A percentile compares a stretch with the other conserved stretches of the same genome.
These are phyloP conservation scores for Marchantia paleacea DNA, from an alignment of 225 moss, liverwort and hornwort species.

Conservation along the genomic window DNA sequence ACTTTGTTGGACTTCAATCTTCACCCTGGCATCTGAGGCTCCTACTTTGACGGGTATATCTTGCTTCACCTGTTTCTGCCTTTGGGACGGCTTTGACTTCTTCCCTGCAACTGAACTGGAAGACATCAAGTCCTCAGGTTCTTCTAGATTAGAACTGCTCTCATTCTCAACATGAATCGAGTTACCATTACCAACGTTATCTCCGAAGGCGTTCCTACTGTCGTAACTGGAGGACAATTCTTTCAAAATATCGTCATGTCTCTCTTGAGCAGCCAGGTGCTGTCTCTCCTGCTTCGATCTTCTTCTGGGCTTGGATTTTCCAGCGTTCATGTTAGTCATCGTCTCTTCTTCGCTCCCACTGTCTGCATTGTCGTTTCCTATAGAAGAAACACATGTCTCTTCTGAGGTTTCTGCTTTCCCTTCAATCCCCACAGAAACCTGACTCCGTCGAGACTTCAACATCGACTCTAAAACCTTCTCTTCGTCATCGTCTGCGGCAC, in stretches of 20 bases:
- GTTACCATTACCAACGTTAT: constrained; percentile 30
- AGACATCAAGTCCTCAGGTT: constrained; percentile 18
- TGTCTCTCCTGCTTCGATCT: constrained; percentile 68
- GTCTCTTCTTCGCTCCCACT: constrained; percentile 17
- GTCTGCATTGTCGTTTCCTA: neutral
- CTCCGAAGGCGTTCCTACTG: constrained; percentile 7
- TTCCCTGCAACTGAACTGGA: constrained; percentile 14
- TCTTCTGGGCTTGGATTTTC: constrained; percentile 55
- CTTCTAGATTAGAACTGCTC: constrained; percentile 3
- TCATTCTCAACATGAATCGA: constrained; percentile 18
- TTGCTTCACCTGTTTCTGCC: constrained; percentile 25
- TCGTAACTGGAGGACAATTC: constrained; percentile 25
- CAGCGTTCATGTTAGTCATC: neutral
- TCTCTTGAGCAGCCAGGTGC: constrained; percentile 54
- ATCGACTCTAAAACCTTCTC: constrained; percentile 46
- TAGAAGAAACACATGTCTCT: constrained; percentile 24
- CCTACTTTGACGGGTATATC: constrained; percentile 7
- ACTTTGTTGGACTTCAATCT: constrained; percentile 16
- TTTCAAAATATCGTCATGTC: constrained; percentile 39
- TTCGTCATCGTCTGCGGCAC: constrained; percentile 39
- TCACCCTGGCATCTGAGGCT: neutral
- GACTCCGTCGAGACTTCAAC: constrained; percentile 39
- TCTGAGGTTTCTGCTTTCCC: constrained; percentile 28
- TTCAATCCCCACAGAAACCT: constrained; percentile 24
- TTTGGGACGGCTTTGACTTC: constrained; percentile 32